Percentiles rank a stretch among this genome's conserved stretches.
phyloP scores from a whole-genome alignment of 495 filamentous ascomycete genomes.

The Tuber microsphaerosporum region DNA sequence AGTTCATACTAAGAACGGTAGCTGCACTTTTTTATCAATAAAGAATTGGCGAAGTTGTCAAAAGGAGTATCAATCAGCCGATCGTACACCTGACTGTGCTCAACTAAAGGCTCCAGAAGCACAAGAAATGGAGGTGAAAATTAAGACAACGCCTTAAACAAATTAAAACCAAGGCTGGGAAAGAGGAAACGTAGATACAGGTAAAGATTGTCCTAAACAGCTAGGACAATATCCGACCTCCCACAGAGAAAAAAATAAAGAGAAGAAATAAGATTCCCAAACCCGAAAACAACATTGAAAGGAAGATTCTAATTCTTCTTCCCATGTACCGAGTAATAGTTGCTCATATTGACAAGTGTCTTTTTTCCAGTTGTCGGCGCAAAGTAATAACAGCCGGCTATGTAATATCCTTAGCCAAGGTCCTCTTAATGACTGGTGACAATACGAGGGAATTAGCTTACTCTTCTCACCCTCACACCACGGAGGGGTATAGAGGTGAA shows the following conservation, averaged over 20 bases:
- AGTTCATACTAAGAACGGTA: not conserved
- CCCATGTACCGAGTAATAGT: constrained; percentile 57
- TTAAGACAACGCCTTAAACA: not conserved
- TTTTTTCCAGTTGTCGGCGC: constrained; percentile 64
- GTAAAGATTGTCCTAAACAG: not conserved
- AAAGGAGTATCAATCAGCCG: not conserved
- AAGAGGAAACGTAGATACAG: not conserved
- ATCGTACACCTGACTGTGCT: not conserved
- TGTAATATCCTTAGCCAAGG: not conserved
- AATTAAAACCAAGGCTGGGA: not conserved
- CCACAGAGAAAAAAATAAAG: not conserved
- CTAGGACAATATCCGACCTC: not conserved
- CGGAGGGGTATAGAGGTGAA: constrained; percentile 87
- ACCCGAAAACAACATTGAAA: not conserved
- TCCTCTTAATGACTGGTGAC: constrained; percentile 35
- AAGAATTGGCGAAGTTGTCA: not conserved
- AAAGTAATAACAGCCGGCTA: constrained; percentile 54
- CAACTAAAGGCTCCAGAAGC: not conserved
- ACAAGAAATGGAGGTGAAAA: not conserved
- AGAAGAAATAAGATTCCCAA: not conserved
- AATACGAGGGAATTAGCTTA: constrained; percentile 11
- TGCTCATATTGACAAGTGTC: constrained; percentile 59
- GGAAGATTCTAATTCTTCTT: constrained; percentile 13
- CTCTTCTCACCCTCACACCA: constrained; percentile 52
- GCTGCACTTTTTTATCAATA: not conserved